Conservation (phyloP, 306 rosid genomes). For the Gastrolobium bilobum region DNA sequence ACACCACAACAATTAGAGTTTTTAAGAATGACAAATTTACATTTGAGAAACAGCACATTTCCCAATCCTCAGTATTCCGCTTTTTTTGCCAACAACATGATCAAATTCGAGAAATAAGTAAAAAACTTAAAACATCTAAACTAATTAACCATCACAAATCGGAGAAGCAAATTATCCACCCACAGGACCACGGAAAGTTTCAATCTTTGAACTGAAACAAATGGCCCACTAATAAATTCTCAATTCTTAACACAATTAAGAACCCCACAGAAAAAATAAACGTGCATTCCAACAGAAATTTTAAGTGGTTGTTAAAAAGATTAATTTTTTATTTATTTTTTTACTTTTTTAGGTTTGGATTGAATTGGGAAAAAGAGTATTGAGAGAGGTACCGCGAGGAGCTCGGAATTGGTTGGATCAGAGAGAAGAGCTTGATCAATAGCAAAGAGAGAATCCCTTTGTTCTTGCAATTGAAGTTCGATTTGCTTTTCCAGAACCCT, state of each 20-base stretch:
- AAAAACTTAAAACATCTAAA: neutral
- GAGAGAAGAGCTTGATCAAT: constrained; percentile 71
- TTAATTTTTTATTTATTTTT: neutral
- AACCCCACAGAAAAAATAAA: neutral
- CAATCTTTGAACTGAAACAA: constrained; percentile 16
- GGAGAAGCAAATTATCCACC: neutral
- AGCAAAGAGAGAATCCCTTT: constrained; percentile 78
- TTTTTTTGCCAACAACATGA: neutral
- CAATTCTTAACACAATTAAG: neutral
- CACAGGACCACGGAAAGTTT: neutral
- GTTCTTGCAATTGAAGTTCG: constrained; percentile 88
- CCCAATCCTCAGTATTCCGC: constrained; percentile 26
- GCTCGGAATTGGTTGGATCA: constrained; percentile 80
- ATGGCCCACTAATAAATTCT: neutral
- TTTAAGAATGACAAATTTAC: neutral
- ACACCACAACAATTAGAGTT: neutral
- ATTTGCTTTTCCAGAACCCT: constrained; percentile 86
- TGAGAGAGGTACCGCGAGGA: constrained; percentile 57
- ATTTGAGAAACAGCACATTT: constrained; percentile 25
- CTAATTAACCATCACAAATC: neutral
- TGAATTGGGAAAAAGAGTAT: neutral
- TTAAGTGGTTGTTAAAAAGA: neutral
- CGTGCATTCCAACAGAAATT: neutral
- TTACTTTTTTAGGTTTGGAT: neutral
- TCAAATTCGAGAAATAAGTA: constrained; percentile 11